Evolutionary conservation across 805 yeast genomes (phyloP).

Genomic region (Cyberlindnera lachancei): DNA sequence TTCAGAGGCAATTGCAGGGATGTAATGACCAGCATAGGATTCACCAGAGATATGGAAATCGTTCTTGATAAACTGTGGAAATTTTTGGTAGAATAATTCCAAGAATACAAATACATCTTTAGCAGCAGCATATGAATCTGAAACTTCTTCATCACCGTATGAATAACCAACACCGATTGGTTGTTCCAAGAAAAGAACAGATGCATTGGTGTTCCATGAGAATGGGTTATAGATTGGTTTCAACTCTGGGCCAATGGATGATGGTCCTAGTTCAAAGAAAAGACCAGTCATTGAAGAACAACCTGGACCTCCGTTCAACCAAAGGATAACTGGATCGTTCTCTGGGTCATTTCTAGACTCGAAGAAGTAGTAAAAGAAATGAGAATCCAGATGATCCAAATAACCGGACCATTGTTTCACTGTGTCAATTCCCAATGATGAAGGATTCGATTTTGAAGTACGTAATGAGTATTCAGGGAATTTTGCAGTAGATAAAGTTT

Average conservation of each 20-base stretch:
- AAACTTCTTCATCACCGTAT: slow-evolving; percentile 55
- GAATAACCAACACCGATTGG: slow-evolving; percentile 93
- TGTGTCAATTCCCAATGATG: slow-evolving; percentile 61
- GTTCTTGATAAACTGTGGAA: slow-evolving; percentile 57
- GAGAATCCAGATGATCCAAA: slow-evolving; percentile 67
- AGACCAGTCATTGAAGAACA: slow-evolving; percentile 89
- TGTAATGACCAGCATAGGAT: slow-evolving; percentile 79
- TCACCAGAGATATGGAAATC: slow-evolving; percentile 80
- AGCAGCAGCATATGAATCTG: slow-evolving; percentile 75
- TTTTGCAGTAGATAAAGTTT: slow-evolving; percentile 3
- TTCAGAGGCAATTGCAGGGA: slow-evolving; percentile 60
- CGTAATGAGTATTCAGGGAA: slow-evolving; percentile 14
- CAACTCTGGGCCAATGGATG: slow-evolving; percentile 56
- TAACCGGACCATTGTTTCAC: slow-evolving; percentile 82
- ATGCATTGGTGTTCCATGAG: slow-evolving; percentile 90
- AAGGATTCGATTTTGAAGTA: slow-evolving; percentile 25
- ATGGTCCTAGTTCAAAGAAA: slow-evolving; percentile 88
- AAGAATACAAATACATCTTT: slow-evolving; percentile 81
- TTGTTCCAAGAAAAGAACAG: slow-evolving; percentile 87
- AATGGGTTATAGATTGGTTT: slow-evolving; percentile 72
- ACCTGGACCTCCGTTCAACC: slow-evolving; percentile 97
- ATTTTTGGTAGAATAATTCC: slow-evolving; percentile 73
- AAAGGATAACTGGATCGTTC: slow-evolving; percentile 75
- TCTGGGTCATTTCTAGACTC: slow-evolving; percentile 85
- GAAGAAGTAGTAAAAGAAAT: slow-evolving; percentile 84